Base-by-base conservation (phyloP, 2,329 filamentous ascomycete genomes). In the Dendrostoma leiphaemia region DNA sequence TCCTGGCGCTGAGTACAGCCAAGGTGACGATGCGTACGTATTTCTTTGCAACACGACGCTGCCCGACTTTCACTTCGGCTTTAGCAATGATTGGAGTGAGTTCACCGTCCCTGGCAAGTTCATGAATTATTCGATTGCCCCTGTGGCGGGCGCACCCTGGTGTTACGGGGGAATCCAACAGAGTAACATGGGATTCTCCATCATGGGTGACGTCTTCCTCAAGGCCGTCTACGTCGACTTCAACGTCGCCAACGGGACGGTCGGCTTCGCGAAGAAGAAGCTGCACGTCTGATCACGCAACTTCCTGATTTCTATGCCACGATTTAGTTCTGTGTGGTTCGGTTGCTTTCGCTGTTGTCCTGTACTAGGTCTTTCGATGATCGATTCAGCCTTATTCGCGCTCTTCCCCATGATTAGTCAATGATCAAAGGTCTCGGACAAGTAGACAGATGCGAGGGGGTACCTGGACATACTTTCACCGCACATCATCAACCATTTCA, bases 161-260 rank as follows among this genome's bases (percentile, higher is more conserved):
- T 94, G 90, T 77, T 92, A 83, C 68, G 90, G 90, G 52, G 90
- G 89, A 46, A 80, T 95, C 59, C 90, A 94, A 75, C 77, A 72
- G 31, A 54, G 51, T 21, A 69, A 75, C 40, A 70, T 69, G 15
- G 65, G 64, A 23, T 77, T 86, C 59, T 83, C 79, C 53, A 90
- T 95, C 64, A 81, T 92, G 53, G 90, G 90, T 9, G 89, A 92
- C 57, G 77, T 89, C 53, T 90, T 91, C 74, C 78, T 94, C 61
- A 94, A 94, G 81, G 82, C 82, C 52, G 76, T 89, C 59, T 91
- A 88, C 65, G 84, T 87, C 28, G 83, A 90, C 45, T 91, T 90
- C 67, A 86, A 91, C 65, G 69, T 76, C 6, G 70, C 67, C 19
- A 71, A 72, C 5, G 71, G 73, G 54, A 68, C 70, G 44, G 65